These are phyloP conservation scores for Teunomyces pallodes DNA, from an alignment of 805 yeast genomes.

Conservation along the genomic window DNA sequence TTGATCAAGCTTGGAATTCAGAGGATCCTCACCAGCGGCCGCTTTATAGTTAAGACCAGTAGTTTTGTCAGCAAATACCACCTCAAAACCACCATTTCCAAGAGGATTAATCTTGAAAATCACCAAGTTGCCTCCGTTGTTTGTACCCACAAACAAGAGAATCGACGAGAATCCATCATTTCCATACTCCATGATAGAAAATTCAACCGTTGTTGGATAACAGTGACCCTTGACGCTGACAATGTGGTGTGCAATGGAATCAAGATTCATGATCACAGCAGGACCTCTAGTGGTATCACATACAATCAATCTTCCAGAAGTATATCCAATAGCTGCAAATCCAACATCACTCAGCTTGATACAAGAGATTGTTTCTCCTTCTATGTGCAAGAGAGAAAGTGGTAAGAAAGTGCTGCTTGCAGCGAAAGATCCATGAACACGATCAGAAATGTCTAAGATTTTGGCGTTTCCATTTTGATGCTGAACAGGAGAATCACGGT, in stretches of 20 bases:
- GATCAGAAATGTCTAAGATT: conserved; percentile 49
- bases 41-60: conserved; percentile 34
- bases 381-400: conserved; percentile 23
- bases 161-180: conserved; percentile 73
- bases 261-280: conserved; percentile 53
- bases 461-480: conserved; percentile 35
- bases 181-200: conserved; percentile 67
- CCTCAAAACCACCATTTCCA: conserved; percentile 57
- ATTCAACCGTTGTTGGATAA: conserved; percentile 61
- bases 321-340: conserved; percentile 78
- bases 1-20: conserved; percentile 50
- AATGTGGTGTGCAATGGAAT: conserved; percentile 23
- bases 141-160: conserved; percentile 71
- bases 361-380: conserved; percentile 47
- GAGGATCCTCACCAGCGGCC: conserved; percentile 35
- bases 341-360: conserved; percentile 73
- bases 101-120: conserved; percentile 66
- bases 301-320: conserved; percentile 69
- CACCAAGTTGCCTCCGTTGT: conserved; percentile 63
- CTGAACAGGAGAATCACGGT: conserved; percentile 25
- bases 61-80: conserved; percentile 46
- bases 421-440: conserved; percentile 46
- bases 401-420: conserved; percentile 35
- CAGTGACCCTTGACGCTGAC: conserved; percentile 31
- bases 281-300: conserved; percentile 76